Conservation (phyloP, 768 basidiomycete species). For the Pholiota molesta region DNA sequence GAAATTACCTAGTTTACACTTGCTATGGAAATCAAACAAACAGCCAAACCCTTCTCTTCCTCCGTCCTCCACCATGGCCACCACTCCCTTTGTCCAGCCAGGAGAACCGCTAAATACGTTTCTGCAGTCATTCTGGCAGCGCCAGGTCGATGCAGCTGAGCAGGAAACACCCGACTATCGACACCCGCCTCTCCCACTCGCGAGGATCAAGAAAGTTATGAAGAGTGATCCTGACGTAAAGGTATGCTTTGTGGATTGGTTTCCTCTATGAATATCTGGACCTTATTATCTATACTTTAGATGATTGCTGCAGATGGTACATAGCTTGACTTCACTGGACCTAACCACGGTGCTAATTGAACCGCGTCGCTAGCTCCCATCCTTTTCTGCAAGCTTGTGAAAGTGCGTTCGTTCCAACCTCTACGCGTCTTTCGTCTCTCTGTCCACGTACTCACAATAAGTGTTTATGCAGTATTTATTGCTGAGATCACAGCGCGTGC, state of each 20-base stretch:
- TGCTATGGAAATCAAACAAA: not conserved
- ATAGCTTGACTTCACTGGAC: constrained; percentile 16
- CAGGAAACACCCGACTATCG: constrained; percentile 87
- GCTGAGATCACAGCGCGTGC: constrained; percentile 95
- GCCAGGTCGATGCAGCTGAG: constrained; percentile 86
- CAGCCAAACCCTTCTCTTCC: not conserved
- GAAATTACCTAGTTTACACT: constrained; percentile 1
- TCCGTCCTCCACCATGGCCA: constrained; percentile 25
- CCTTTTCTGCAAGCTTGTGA: constrained; percentile 97
- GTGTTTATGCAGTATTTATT: constrained; percentile 78
- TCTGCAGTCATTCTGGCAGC: constrained; percentile 86
- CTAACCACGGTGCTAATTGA: constrained; percentile 8
- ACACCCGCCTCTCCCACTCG: constrained; percentile 88
- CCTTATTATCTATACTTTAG: constrained; percentile 39
- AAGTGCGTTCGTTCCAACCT: constrained; percentile 57
- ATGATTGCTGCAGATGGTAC: constrained; percentile 98
- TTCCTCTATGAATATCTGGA: too few species aligned
- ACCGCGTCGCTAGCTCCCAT: constrained; percentile 70
- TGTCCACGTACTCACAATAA: not conserved
- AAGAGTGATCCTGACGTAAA: constrained; percentile 97
- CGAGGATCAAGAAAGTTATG: constrained; percentile 99
- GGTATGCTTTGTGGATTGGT: constrained; percentile 47
- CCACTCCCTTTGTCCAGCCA: constrained; percentile 72
- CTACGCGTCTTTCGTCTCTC: not conserved
- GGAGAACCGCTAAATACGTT: constrained; percentile 89